phyloP scores from a whole-genome alignment of 2,329 filamentous ascomycete genomes.

The Domatiomyces catenatus region DNA sequence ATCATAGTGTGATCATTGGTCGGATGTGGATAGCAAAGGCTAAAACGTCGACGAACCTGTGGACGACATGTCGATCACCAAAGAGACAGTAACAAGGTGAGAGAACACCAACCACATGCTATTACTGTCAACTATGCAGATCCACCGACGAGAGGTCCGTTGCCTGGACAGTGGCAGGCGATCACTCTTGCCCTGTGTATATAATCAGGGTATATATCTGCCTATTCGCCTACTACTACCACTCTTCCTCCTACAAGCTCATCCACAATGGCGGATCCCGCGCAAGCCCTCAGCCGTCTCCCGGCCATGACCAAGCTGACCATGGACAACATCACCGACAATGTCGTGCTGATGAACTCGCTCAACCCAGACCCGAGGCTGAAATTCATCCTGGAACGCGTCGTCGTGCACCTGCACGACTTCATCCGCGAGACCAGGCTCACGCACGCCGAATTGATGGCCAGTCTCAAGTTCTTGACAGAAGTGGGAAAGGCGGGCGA shows the following conservation, averaged over 20 bases:
- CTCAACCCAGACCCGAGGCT: slow-evolving; percentile 49
- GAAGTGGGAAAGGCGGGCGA: slow-evolving; percentile 57
- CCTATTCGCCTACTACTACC: no score
- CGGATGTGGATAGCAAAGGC: no score
- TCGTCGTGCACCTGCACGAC: slow-evolving; percentile 66
- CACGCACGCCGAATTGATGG: slow-evolving; percentile 65
- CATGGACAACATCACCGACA: slow-evolving; percentile 21
- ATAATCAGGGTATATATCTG: no score
- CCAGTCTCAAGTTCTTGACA: slow-evolving; percentile 55
- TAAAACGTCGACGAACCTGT: no score
- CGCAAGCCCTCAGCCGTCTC: slow-evolving; percentile 22
- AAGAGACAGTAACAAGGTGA: no score
- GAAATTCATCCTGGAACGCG: slow-evolving; percentile 55
- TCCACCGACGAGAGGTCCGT: no score
- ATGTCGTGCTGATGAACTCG: slow-evolving; percentile 52
- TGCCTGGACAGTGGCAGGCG: no score
- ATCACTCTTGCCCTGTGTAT: no score
- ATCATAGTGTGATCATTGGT: no score
- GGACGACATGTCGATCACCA: no score
- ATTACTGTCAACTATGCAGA: no score
- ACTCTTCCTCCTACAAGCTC: neutral
- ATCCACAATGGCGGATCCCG: slow-evolving; percentile 25
- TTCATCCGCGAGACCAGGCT: slow-evolving; percentile 66
- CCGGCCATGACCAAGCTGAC: slow-evolving; percentile 22
- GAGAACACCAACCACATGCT: no score